Evolutionary conservation across 306 rosid genomes (phyloP).

Genomic region (Hylodesmum podocarpum): DNA sequence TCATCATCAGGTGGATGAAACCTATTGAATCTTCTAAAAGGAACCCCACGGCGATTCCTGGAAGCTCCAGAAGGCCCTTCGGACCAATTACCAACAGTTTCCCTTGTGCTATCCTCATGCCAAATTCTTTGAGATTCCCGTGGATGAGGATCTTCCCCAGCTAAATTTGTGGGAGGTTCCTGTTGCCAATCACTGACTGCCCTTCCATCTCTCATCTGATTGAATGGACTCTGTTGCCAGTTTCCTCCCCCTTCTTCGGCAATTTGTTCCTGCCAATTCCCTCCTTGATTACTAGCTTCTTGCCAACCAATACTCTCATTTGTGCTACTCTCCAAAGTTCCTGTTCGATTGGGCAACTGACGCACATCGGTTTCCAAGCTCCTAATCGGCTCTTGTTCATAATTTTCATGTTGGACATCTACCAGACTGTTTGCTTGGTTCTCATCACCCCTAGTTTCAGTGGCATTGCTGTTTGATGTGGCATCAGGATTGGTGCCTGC

Average conservation of each 20-base stretch:
- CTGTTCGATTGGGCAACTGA: slow-evolving; percentile 58
- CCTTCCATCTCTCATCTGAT: slow-evolving; percentile 66
- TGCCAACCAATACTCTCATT: slow-evolving; percentile 64
- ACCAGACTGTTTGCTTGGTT: slow-evolving; percentile 53
- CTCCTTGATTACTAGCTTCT: slow-evolving; percentile 61
- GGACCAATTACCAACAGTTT: slow-evolving; percentile 72
- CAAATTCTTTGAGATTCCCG: slow-evolving; percentile 66
- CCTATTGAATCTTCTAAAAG: slow-evolving; percentile 75
- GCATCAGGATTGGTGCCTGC: slow-evolving; percentile 65
- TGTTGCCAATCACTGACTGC: slow-evolving; percentile 66
- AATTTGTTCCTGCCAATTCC: slow-evolving; percentile 66
- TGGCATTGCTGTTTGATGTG: slow-evolving; percentile 48
- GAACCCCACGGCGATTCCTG: slow-evolving; percentile 75
- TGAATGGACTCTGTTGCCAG: slow-evolving; percentile 76
- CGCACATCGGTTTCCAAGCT: slow-evolving; percentile 49
- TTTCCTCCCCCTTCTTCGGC: slow-evolving; percentile 58
- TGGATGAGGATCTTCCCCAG: slow-evolving; percentile 60
- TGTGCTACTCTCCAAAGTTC: slow-evolving; percentile 51
- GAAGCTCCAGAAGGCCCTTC: slow-evolving; percentile 78
- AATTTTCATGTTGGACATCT: slow-evolving; percentile 54
- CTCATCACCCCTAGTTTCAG: slow-evolving; percentile 65
- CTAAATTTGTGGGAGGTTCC: slow-evolving; percentile 54
- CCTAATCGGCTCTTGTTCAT: slow-evolving; percentile 58
- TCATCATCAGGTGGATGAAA: slow-evolving; percentile 99
- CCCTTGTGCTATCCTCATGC: slow-evolving; percentile 69